Conservation (phyloP, 257 asterid genomes). For the Lavandula angustifolia region DNA sequence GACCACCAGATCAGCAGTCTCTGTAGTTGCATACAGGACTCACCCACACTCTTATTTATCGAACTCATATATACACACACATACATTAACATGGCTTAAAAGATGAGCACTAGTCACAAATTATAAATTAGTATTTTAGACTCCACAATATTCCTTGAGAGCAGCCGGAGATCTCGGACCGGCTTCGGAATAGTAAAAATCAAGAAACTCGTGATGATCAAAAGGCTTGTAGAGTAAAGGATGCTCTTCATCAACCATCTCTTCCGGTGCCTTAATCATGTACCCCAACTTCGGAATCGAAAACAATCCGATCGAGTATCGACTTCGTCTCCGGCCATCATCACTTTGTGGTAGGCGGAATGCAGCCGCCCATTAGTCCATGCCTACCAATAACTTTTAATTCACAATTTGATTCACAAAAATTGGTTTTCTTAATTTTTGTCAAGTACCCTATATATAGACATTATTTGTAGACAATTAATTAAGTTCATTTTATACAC, state of each 20-base stretch:
- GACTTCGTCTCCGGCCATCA: conserved; percentile 25
- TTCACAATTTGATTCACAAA: too few species aligned
- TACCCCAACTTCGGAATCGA: not conserved
- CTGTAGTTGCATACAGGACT: too few species aligned
- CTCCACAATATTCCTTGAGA: conserved; percentile 48
- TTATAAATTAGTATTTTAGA: not conserved
- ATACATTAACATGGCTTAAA: too few species aligned
- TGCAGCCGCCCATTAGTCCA: conserved; percentile 29
- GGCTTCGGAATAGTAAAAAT: conserved; percentile 26
- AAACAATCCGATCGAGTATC: conserved; percentile 26
- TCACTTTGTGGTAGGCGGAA: conserved; percentile 10
- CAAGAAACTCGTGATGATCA: conserved; percentile 21
- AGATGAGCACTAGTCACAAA: too few species aligned
- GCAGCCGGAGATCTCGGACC: conserved; percentile 40
- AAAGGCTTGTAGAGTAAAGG: conserved; percentile 21
- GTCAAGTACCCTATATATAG: too few species aligned
- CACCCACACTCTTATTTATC: too few species aligned
- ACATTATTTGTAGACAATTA: too few species aligned
- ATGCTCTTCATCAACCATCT: conserved; percentile 27
- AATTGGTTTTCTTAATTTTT: too few species aligned
- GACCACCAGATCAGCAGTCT: too few species aligned
- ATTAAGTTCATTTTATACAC: too few species aligned
- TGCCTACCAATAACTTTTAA: conserved; percentile 13
- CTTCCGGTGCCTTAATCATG: conserved; percentile 23
- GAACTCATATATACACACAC: too few species aligned